phyloP scores from a whole-genome alignment of 108 stramenopile genomes.

The Skeletonema marinoi region DNA sequence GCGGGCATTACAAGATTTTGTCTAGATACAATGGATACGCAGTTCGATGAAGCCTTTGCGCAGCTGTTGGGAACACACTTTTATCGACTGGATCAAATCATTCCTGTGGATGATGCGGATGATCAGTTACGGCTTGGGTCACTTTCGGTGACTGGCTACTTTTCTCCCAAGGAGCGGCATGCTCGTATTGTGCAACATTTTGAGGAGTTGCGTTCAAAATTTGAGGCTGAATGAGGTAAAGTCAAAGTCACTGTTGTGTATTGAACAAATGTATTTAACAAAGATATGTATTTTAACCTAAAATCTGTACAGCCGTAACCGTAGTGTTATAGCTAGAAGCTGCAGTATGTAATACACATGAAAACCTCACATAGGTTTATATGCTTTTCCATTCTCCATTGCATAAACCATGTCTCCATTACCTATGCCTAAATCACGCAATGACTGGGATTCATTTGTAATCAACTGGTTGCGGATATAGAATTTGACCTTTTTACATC shows the following conservation, averaged over 20 bases:
- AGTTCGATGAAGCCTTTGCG: neutral
- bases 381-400: slow-evolving; percentile 32
- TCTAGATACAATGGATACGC: slow-evolving; percentile 4
- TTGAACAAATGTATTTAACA: too few species aligned
- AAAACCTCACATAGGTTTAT: neutral
- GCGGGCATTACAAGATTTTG: slow-evolving; percentile 14
- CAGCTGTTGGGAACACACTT: neutral
- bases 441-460: slow-evolving; percentile 1
- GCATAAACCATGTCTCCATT: slow-evolving; percentile 24
- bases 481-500: slow-evolving; percentile 30
- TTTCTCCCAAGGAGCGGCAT: slow-evolving; percentile 1
- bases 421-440: slow-evolving; percentile 18
- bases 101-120: neutral
- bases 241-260: too few species aligned
- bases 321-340: too few species aligned
- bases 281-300: too few species aligned
- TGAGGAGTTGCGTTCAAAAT: neutral
- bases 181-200: neutral
- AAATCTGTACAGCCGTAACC: neutral
- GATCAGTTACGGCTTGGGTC: slow-evolving; percentile 5
- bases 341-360: neutral
- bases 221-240: neutral
- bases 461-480: slow-evolving; percentile 16
- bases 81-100: neutral
- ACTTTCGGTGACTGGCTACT: slow-evolving; percentile 3